Evolutionary conservation across 305 asterid species (phyloP).

Genomic region (Fraxinus angustifolia): DNA sequence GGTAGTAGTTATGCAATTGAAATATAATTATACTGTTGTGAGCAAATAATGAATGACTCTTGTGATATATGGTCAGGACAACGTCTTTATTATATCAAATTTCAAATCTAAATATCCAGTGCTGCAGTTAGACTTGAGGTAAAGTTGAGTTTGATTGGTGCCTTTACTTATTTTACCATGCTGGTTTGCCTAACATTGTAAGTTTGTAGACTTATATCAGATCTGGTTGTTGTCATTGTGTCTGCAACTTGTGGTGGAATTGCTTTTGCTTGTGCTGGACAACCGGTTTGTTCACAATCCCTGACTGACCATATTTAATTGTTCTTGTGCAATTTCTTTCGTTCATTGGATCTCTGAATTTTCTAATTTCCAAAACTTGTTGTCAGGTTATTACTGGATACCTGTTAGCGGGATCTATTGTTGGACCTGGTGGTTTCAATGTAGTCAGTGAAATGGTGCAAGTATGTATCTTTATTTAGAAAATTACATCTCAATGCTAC

Average conservation of each 20-base stretch:
- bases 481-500: slow-evolving; percentile 10
- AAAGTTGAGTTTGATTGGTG: slow-evolving; percentile 22
- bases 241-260: slow-evolving; percentile 99
- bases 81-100: slow-evolving; percentile 91
- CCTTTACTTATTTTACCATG: slow-evolving; percentile 3
- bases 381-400: slow-evolving; percentile 93
- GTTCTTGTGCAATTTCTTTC: slow-evolving; percentile 7
- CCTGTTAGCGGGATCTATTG: slow-evolving; percentile 88
- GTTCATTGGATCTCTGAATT: slow-evolving; percentile 9
- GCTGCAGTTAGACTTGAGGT: slow-evolving; percentile 93
- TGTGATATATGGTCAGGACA: slow-evolving; percentile 57
- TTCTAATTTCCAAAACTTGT: slow-evolving; percentile 20
- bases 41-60: slow-evolving; percentile 17
- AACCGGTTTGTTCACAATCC: slow-evolving; percentile 65
- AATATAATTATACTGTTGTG: not conserved
- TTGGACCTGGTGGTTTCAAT: slow-evolving; percentile 98
- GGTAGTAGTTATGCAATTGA: slow-evolving; percentile 2
- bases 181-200: slow-evolving; percentile 26
- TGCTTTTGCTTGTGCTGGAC: slow-evolving; percentile 99
- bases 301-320: slow-evolving; percentile 12
- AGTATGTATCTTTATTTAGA: slow-evolving; percentile 47
- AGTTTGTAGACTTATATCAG: slow-evolving; percentile 81
- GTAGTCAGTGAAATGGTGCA: slow-evolving; percentile 95
- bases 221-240: slow-evolving; percentile 92
- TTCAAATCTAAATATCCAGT: slow-evolving; percentile 95